phyloP scores from a whole-genome alignment of 2,329 filamentous ascomycete species.

The Grosmannia clavigera region DNA sequence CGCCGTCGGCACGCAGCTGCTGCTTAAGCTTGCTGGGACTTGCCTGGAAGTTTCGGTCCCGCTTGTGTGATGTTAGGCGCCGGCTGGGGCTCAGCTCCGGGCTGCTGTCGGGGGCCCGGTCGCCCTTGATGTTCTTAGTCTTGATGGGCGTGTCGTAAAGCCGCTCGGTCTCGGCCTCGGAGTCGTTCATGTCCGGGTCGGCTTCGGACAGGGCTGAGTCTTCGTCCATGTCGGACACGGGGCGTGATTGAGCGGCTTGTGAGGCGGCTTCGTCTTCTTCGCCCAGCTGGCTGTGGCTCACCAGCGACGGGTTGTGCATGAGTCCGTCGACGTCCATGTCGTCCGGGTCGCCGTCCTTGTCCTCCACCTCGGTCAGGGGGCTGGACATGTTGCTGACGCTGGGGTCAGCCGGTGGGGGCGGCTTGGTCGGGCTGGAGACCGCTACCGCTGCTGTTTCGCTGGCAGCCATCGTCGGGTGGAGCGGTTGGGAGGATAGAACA shows the following conservation, averaged over 20 bases:
- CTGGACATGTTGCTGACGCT: conserved; percentile 70
- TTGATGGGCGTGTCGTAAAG: conserved; percentile 77
- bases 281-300: conserved; percentile 7
- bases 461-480: conserved; percentile 34
- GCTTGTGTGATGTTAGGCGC: conserved; percentile 1
- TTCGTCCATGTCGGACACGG: conserved; percentile 18
- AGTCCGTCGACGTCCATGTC: conserved; percentile 35
- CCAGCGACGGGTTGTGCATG: conserved; percentile 14
- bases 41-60: conserved; percentile 12
- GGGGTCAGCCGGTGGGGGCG: conserved; percentile 32
- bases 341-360: conserved; percentile 60
- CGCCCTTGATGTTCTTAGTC: conserved; percentile 19
- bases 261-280: conserved; percentile 14
- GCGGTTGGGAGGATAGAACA: background rate
- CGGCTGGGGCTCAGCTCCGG: conserved; percentile 43
- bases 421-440: conserved; percentile 25
- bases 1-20: conserved; percentile 22
- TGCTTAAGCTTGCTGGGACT: conserved; percentile 69
- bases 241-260: conserved; percentile 10
- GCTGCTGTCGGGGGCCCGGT: conserved; percentile 29
- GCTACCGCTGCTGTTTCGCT: conserved; percentile 33
- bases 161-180: conserved; percentile 89
- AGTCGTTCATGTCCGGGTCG: conserved; percentile 39
- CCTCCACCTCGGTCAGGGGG: conserved; percentile 84
- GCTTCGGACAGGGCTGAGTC: conserved; percentile 41